Percentiles rank a stretch among this genome's conserved stretches.
Evolutionary conservation across 2,329 filamentous ascomycete species (phyloP).

Genomic region (Pseudogymnoascus pannorum): DNA sequence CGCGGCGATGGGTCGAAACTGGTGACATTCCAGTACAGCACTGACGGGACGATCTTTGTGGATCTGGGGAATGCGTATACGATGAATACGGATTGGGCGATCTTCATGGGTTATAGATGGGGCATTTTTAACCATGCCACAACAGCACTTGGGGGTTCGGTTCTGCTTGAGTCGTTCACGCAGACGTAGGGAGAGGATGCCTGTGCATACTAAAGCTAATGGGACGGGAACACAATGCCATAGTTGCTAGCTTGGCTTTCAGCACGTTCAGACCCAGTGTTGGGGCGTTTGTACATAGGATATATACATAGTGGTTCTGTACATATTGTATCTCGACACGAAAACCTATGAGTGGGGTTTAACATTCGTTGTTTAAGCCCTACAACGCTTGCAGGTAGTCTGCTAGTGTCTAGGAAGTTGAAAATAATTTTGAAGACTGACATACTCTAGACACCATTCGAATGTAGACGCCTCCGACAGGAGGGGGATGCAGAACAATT

Average conservation of each 20-base stretch:
- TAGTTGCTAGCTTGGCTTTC: background rate
- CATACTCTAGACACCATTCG: background rate
- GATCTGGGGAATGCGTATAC: constrained; percentile 29
- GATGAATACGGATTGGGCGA: constrained; percentile 38
- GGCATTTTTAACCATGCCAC: constrained; percentile 45
- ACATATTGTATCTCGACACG: too few species aligned
- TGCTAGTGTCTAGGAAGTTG: background rate
- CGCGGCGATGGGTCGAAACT: constrained; percentile 25
- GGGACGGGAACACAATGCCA: background rate
- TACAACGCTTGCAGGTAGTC: too few species aligned
- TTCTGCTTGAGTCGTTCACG: constrained; percentile 23
- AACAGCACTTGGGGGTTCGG: constrained; percentile 34
- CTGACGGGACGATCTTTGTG: constrained; percentile 34
- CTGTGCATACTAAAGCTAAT: too few species aligned
- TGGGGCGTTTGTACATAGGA: background rate
- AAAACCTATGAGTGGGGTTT: too few species aligned
- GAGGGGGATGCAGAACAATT: too few species aligned
- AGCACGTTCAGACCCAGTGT: too few species aligned
- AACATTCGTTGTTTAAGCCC: too few species aligned
- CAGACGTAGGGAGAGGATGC: background rate
- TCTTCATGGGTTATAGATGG: constrained; percentile 43
- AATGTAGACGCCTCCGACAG: too few species aligned
- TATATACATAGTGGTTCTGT: background rate
- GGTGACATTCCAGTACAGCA: constrained; percentile 37
- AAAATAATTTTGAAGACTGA: background rate